Evolutionary conservation across 108 stramenopile species (phyloP).

Genomic region (Fragilariopsis cylindrus): DNA sequence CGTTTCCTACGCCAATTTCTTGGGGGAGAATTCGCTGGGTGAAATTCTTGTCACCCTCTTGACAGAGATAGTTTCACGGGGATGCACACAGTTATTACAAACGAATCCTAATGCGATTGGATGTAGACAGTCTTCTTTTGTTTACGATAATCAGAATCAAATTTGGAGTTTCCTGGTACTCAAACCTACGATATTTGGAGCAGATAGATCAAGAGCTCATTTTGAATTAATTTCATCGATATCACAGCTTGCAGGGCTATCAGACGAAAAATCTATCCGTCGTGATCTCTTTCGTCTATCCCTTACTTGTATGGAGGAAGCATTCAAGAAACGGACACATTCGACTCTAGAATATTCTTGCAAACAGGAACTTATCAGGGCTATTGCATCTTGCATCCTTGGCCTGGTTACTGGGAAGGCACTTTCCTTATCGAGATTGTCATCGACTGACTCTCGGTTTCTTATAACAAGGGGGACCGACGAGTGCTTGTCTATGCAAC

Average conservation of each 20-base stretch:
- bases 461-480: neutral
- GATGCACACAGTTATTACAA: slow-evolving; percentile 46
- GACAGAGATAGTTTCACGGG: slow-evolving; percentile 52
- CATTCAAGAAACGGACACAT: neutral
- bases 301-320: neutral
- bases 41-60: slow-evolving; percentile 66
- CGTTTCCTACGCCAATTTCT: slow-evolving; percentile 44
- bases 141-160: slow-evolving; percentile 46
- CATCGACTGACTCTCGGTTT: slow-evolving; percentile 5
- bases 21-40: slow-evolving; percentile 45
- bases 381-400: slow-evolving; percentile 13
- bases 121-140: slow-evolving; percentile 38
- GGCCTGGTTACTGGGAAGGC: slow-evolving; percentile 4
- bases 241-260: slow-evolving; percentile 19
- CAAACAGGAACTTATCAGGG: neutral
- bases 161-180: slow-evolving; percentile 65
- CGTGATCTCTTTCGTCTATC: neutral
- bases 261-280: slow-evolving; percentile 16
- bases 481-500: neutral
- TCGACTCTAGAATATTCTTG: neutral
- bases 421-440: slow-evolving; percentile 1
- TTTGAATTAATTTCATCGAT: slow-evolving; percentile 54
- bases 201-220: slow-evolving; percentile 41
- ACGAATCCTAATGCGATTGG: slow-evolving; percentile 7
- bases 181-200: slow-evolving; percentile 23